Conservation (phyloP, 2,329 filamentous ascomycete genomes). For the Arthroderma uncinatum region DNA sequence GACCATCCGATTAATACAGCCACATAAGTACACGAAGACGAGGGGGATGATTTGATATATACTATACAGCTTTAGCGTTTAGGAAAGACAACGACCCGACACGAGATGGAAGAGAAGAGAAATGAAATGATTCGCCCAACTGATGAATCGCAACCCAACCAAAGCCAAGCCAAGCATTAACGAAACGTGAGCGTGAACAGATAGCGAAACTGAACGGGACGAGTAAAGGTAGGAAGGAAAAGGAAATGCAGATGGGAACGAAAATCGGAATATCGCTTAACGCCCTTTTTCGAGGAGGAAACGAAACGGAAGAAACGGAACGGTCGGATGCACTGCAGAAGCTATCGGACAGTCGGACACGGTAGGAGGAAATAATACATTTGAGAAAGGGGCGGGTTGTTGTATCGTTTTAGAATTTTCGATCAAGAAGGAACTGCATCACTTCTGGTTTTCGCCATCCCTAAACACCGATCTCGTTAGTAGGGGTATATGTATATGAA, state of each 20-base stretch:
- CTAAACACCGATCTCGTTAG: conserved; percentile 21
- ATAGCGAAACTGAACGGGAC: too few relatives aligned
- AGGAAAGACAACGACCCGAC: background rate
- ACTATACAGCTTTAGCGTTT: conserved; percentile 1
- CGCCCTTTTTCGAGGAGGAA: background rate
- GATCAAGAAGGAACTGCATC: conserved; percentile 38
- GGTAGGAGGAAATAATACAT: background rate
- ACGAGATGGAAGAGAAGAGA: background rate
- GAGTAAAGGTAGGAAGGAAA: background rate
- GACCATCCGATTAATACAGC: background rate
- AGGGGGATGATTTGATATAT: background rate
- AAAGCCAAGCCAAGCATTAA: background rate
- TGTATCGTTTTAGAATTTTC: conserved; percentile 28
- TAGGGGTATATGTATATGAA: background rate
- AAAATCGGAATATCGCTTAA: background rate
- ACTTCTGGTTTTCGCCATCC: conserved; percentile 42
- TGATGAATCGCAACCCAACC: background rate
- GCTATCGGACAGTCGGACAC: background rate
- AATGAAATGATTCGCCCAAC: background rate
- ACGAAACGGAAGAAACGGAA: background rate
- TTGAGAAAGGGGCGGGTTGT: background rate
- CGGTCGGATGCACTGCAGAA: background rate
- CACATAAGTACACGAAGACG: background rate
- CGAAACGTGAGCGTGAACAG: background rate
- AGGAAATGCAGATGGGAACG: background rate